Percentiles rank a stretch among this genome's conserved stretches.
phyloP scores from a whole-genome alignment of 768 basidiomycete species.

The Chiua virens region DNA sequence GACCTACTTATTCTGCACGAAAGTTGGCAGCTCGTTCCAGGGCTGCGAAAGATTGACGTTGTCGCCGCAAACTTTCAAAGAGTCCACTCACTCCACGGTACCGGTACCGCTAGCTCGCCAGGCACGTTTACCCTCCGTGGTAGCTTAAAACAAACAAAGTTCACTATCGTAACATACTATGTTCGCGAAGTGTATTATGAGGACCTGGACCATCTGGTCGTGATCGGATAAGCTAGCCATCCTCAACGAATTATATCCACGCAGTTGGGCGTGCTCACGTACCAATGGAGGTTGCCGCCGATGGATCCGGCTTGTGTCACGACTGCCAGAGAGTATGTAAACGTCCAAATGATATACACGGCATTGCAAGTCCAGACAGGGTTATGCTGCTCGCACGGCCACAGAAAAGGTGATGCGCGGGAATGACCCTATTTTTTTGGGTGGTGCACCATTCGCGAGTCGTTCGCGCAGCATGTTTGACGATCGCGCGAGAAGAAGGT shows the following conservation, averaged over 20 bases:
- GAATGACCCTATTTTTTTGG: background rate
- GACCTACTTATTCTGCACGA: background rate
- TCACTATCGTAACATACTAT: conserved; percentile 7
- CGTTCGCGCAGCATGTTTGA: conserved; percentile 1
- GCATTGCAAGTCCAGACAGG: background rate
- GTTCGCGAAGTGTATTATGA: conserved; percentile 1
- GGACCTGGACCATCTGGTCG: conserved; percentile 1
- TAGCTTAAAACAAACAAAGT: conserved; percentile 8
- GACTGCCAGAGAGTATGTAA: background rate
- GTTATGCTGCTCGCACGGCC: background rate
- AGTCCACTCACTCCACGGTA: conserved; percentile 25
- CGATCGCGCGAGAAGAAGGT: background rate
- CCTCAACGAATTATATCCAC: background rate
- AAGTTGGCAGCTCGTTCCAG: conserved; percentile 11
- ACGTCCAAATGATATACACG: background rate
- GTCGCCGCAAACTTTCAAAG: background rate
- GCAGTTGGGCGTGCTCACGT: background rate
- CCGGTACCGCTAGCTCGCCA: conserved; percentile 20
- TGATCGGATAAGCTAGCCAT: conserved; percentile 2
- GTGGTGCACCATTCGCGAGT: background rate
- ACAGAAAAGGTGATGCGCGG: background rate
- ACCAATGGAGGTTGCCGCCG: background rate
- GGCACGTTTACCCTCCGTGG: conserved; percentile 21
- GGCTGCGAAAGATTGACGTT: conserved; percentile 22
- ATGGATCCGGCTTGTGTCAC: background rate